A percentile compares a stretch with the other conserved stretches of the same genome.
These are phyloP conservation scores for Aspergillus indologenus DNA, from an alignment of 495 filamentous ascomycete species.

Conservation along the genomic window DNA sequence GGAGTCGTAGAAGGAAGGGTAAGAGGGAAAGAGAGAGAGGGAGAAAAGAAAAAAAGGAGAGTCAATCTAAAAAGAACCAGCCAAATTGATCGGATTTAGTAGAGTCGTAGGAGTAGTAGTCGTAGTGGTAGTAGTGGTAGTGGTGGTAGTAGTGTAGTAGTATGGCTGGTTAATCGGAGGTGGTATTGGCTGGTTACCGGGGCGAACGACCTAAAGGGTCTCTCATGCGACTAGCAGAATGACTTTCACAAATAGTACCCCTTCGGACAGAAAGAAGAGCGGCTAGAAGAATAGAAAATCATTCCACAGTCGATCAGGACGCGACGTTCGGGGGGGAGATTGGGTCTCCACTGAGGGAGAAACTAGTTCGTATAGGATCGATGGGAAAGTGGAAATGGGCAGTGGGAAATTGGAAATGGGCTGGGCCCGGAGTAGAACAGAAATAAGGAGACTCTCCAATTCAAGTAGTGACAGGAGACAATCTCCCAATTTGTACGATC, in stretches of 20 bases:
- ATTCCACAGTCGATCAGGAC: slow-evolving; percentile 10
- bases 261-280: background rate
- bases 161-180: slow-evolving; percentile 1
- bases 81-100: slow-evolving; percentile 10
- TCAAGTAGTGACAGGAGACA: background rate
- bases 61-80: background rate
- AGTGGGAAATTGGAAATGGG: too few species aligned
- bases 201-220: slow-evolving; percentile 23
- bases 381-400: too few species aligned
- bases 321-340: slow-evolving; percentile 9
- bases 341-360: slow-evolving; percentile 12
- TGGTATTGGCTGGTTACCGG: slow-evolving; percentile 23
- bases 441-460: background rate
- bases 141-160: background rate
- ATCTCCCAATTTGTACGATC: background rate
- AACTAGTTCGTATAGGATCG: background rate
- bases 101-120: background rate
- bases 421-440: background rate
- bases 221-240: slow-evolving; percentile 4
- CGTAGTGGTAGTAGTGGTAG: background rate
- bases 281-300: slow-evolving; percentile 1
- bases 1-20: slow-evolving; percentile 5
- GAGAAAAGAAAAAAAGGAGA: slow-evolving; percentile 7
- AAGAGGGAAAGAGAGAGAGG: slow-evolving; percentile 4
- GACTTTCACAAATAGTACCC: slow-evolving; percentile 4